Evolutionary conservation across 306 rosid species (phyloP), one percentile per base, ranked within the genome.

Genomic region (Castanopsis chinensis): DNA sequence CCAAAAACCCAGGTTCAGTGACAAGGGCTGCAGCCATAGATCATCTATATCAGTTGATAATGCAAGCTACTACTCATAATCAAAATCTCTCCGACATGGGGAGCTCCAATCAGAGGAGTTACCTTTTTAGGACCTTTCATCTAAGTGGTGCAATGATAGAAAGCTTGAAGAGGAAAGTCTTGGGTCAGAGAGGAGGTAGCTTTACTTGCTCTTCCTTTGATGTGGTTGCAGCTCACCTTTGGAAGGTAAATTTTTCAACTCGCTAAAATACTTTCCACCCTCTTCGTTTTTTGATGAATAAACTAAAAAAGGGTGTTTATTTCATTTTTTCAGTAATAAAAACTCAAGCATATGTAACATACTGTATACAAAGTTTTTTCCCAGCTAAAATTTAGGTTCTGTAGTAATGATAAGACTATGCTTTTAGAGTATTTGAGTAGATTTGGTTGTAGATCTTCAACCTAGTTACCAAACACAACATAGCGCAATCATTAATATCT

Each of bases 151-250:
- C 63, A 45, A 80, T 89, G 85, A 81, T 91, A 6, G 85, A 89
- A 69, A 56, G 68, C 72, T 74, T 90, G 87, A 91, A 81, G 84
- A 85, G 70, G 75, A 77, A 86, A 41, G 75, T 78, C 68, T 76
- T 82, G 5, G 74, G 82, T 41, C 59, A 78, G 58, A 54, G 32
- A 49, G 74, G 43, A 73, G 79, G 58, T 74, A 77, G 71, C 20
- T 82, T 85, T 84, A 64, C 82, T 25, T 86, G 86, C 80, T 92
- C 97, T 27, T 89, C 96, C 64, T 92, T 90, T 76, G 97, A 92
- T 85, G 82, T 91, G 69, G 81, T 91, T 67, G 89, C 96, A 2
- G 87, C 96, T 85, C 93, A 86, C 75, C 90, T 92, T 30, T 92
- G 97, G 93, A 91, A 92, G 97, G 97, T 92, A 84, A 72, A 54